phyloP scores from a whole-genome alignment of 768 basidiomycete genomes.

The Suillus cothurnatus region DNA sequence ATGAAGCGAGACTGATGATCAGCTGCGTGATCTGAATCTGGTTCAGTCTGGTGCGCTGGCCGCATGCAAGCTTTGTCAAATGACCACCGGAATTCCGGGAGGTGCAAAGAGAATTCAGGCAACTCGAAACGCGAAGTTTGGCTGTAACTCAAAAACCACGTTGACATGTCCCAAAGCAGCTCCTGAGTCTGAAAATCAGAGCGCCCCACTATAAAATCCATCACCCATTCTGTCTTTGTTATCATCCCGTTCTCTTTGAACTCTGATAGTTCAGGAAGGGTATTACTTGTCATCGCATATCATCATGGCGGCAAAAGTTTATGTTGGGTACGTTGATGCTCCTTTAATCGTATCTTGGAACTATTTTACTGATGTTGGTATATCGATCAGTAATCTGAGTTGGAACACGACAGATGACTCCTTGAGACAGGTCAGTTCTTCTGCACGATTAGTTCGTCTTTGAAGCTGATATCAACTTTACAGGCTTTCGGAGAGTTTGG shows the following conservation, averaged over 20 bases:
- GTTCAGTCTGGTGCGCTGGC: not conserved
- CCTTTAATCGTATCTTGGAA: not conserved
- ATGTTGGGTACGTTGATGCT: conserved; percentile 28
- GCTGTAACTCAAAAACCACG: conserved; percentile 11
- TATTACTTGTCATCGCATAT: conserved; percentile 18
- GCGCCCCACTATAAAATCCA: conserved; percentile 28
- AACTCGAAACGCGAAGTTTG: conserved; percentile 3
- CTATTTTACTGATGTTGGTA: conserved; percentile 3
- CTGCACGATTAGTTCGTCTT: not conserved
- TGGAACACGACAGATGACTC: conserved; percentile 34
- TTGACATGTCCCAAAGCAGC: conserved; percentile 29
- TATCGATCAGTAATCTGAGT: conserved; percentile 33
- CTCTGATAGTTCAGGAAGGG: conserved; percentile 13
- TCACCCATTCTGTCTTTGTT: conserved; percentile 19
- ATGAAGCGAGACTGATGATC: not conserved
- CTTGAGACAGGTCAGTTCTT: conserved; percentile 27
- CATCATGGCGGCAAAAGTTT: conserved; percentile 34
- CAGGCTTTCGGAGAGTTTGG: conserved; percentile 49
- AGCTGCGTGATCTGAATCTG: not conserved
- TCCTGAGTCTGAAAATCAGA: conserved; percentile 37
- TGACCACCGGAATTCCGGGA: not conserved
- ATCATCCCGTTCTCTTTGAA: conserved; percentile 8
- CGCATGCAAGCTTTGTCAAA: not conserved
- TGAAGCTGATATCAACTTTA: conserved; percentile 7
- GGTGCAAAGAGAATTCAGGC: not conserved